Conservation (phyloP, 2,329 filamentous ascomycete species). For the Diaporthe velutina region DNA sequence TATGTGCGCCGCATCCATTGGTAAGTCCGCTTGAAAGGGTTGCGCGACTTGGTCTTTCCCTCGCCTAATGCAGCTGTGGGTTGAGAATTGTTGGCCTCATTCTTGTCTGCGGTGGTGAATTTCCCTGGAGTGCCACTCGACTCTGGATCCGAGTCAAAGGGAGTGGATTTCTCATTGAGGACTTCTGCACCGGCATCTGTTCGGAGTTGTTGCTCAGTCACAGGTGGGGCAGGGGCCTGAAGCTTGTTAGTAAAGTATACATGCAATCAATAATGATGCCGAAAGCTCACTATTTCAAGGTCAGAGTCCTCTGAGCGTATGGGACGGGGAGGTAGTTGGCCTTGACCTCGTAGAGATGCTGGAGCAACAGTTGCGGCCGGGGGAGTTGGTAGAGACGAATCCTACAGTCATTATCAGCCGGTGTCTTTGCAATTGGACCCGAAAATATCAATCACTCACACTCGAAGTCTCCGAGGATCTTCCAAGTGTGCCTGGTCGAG, state of each 20-base stretch:
- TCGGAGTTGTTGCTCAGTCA: not conserved
- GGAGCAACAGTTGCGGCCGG: slow-evolving; percentile 17
- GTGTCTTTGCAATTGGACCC: too few species aligned
- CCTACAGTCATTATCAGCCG: not conserved
- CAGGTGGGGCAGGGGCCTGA: slow-evolving; percentile 38
- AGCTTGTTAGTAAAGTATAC: slow-evolving; percentile 3
- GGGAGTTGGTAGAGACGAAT: slow-evolving; percentile 28
- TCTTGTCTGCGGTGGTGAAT: slow-evolving; percentile 29
- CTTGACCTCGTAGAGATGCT: not conserved
- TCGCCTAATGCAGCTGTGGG: not conserved
- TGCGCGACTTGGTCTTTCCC: slow-evolving; percentile 38
- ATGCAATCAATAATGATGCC: not conserved
- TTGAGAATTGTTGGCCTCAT: slow-evolving; percentile 33
- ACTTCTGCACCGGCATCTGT: slow-evolving; percentile 16
- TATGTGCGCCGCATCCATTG: slow-evolving; percentile 49
- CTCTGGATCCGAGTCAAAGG: slow-evolving; percentile 40
- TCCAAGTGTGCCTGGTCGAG: slow-evolving; percentile 7
- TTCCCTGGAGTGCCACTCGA: slow-evolving; percentile 31
- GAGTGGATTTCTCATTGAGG: slow-evolving; percentile 42
- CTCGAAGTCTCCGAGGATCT: slow-evolving; percentile 14
- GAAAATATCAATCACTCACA: not conserved
- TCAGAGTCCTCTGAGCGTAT: not conserved
- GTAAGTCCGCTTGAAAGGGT: slow-evolving; percentile 44
- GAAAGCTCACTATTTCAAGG: slow-evolving; percentile 40
- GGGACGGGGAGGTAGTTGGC: not conserved